Conservation (phyloP, 129 eudicot species). For the Sambucus nigra region DNA sequence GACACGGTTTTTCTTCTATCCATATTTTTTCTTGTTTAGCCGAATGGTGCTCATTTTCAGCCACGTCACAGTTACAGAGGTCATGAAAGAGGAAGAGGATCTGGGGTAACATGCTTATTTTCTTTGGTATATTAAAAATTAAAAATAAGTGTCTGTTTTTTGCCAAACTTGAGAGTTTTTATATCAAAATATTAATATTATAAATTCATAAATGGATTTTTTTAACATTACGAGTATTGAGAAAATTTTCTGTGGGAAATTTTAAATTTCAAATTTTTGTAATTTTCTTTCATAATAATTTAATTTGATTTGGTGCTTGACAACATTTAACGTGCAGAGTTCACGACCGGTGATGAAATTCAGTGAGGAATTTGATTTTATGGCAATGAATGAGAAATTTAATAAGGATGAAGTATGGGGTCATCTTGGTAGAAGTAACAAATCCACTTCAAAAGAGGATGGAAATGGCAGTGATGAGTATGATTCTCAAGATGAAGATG, state of each 20-base stretch:
- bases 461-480: slow-evolving; percentile 51
- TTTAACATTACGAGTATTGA: background rate
- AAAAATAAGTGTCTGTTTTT: no score
- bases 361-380: slow-evolving; percentile 87
- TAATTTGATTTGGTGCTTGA: background rate
- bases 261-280: background rate
- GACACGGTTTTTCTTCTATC: background rate
- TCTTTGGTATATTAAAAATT: background rate
- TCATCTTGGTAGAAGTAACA: slow-evolving; percentile 63
- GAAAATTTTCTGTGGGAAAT: background rate
- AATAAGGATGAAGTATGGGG: slow-evolving; percentile 98
- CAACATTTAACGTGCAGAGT: slow-evolving; percentile 28
- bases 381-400: slow-evolving; percentile 92
- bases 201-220: background rate
- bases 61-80: slow-evolving; percentile 65
- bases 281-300: background rate
- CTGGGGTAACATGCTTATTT: slow-evolving; percentile 36
- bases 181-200: background rate
- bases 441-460: slow-evolving; percentile 33
- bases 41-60: slow-evolving; percentile 57
- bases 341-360: slow-evolving; percentile 59
- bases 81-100: slow-evolving; percentile 91
- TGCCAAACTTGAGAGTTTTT: no score
- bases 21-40: slow-evolving; percentile 22
- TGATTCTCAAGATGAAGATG: slow-evolving; percentile 49